Base-by-base conservation (phyloP, 192 early-diverging fungal genomes). In the Coemansia umbellata region DNA sequence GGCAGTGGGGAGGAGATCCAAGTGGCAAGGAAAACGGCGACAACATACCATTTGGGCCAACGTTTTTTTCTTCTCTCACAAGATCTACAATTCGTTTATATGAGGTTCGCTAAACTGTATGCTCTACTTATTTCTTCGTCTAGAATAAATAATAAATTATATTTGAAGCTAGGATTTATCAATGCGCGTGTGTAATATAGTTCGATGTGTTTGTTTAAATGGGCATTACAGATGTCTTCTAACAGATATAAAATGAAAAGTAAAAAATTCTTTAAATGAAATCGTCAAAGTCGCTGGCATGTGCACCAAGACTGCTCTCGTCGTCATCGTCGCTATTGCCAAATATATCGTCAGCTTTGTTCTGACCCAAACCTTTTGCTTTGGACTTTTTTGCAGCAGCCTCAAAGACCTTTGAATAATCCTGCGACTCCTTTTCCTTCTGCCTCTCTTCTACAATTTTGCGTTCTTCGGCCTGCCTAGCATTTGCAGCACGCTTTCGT, bases 351-450 rank as follows among this genome's bases (percentile, higher is more conserved):
- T 63, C 56, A 13, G 40, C 41, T 33, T 51, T 51, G 0, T 11
- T 47, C n/a, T n/a, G n/a, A n/a, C n/a, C n/a, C n/a, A n/a, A n/a
- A 19, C 55, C 43, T 21, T 37, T 47, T 26, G 27, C 24, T n/a
- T 31, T 32, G 18, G 37, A 23, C 39, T 62, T 69, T 31, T 49
- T 40, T 31, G 77, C 69, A 15, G 50, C 55, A 4, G 70, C 73
- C 17, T 78, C 72, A 45, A 84, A 74, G 26, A 86, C 41, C 0
- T 47, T 45, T 5, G 43, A 47, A 37, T 80, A 84, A 28, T 53
- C 74, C 17, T 53, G 37, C 18, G 50, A 31, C 5, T 80, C 81
- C 41, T 69, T 74, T 17, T 59, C 31, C 43, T 62, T 50, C 22
- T 50, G 49, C 26, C 62, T 41, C 54, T 82, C 60, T 33, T 79